Evolutionary conservation across 2,329 filamentous ascomycete genomes (phyloP), one percentile per base, ranked within the genome.

Genomic region (Colletotrichum nymphaeae): DNA sequence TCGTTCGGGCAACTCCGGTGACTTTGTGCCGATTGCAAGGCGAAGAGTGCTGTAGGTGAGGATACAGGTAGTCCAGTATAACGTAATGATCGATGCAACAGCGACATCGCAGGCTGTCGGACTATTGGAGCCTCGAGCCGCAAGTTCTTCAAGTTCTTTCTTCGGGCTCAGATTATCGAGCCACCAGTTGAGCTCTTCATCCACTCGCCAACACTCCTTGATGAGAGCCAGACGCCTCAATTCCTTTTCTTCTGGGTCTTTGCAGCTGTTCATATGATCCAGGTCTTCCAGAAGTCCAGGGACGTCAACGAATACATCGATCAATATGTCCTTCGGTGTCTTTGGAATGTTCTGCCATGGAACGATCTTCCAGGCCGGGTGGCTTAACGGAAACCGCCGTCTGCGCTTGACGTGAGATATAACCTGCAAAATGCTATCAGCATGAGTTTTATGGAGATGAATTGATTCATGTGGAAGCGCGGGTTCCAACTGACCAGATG

Each of bases 321-420:
- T 74, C 12, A 83, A 64, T 26, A 78, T 75, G 57, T 83, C 81
- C 26, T 78, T 79, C 14, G 76, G 64, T 7, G 79, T 75, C 42
- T 81, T 82, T 0, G 80, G 77, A 3, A 75, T 74, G 5, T 72
- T 63, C 35, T 76, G 72, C 81, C 80, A 83, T 0, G 81, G 81
- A 22, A 81, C 65, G 6, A 75, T 80, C 49, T 79, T 79, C 81
- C 81, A 83, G 49, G 78, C 78, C 0, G 75, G 77, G 2, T 73
- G 77, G 62, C 79, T 77, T 9, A 83, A 75, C 19, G 76, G 73
- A 35, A 75, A 79, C 30, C 77, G 76, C 37, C 69, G 68, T 11
- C 78, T 74, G 28, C 72, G 62, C 42, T 72, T 76, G 35, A 78
- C 64, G 28, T 74, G 63, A 9, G 67, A 63, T 6, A 74, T 73